Conservation (phyloP, 1,284 basidiomycete genomes). For the Microbotryum silenes-acaulis region DNA sequence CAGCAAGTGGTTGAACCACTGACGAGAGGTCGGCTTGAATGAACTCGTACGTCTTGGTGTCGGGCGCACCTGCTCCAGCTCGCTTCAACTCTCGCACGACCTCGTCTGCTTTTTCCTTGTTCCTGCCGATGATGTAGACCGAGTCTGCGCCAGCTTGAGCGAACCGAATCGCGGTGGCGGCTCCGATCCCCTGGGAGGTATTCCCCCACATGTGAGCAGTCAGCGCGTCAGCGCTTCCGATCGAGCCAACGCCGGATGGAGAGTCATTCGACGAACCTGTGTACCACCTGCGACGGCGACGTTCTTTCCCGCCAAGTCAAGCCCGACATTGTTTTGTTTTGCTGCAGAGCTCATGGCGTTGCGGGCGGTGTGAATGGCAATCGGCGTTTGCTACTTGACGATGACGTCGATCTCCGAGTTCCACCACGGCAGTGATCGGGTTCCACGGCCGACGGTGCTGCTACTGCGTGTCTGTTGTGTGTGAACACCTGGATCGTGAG, state of each 20-base stretch:
- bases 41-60: constrained; percentile 35
- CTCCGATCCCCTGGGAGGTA: constrained; percentile 27
- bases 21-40: constrained; percentile 41
- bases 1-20: neutral
- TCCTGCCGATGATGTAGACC: constrained; percentile 42
- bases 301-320: constrained; percentile 32
- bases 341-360: constrained; percentile 22
- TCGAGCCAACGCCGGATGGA: too few species aligned
- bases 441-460: too few species aligned
- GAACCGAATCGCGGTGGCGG: constrained; percentile 24
- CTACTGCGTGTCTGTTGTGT: too few species aligned
- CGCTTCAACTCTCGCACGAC: constrained; percentile 36
- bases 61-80: neutral
- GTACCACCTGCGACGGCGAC: constrained; percentile 35
- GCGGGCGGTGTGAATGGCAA: too few species aligned
- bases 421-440: too few species aligned
- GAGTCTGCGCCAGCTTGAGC: constrained; percentile 35
- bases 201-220: too few species aligned
- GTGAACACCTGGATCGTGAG: too few species aligned
- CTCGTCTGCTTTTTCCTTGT: constrained; percentile 33
- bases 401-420: too few species aligned
- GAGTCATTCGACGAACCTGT: neutral
- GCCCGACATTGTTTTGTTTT: constrained; percentile 20
- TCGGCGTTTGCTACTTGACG: too few species aligned
- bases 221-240: too few species aligned